Percentiles rank a stretch among this genome's conserved stretches.
Conservation (phyloP, 257 asterid genomes). For the Petunia axillaris region DNA sequence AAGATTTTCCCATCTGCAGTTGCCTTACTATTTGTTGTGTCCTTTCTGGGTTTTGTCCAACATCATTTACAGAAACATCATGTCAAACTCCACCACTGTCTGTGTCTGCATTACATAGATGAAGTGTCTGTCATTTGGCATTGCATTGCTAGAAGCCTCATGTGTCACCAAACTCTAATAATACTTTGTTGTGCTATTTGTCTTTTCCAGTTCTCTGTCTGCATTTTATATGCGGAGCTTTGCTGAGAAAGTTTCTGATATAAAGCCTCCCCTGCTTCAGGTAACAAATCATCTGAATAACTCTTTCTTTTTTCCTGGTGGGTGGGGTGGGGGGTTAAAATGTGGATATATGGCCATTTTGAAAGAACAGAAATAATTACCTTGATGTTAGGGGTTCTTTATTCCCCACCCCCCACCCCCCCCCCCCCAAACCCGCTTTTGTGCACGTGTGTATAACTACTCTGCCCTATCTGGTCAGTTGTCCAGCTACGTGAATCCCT, state of each 20-base stretch:
- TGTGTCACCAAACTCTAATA: constrained; percentile 18
- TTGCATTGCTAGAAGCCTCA: constrained; percentile 26
- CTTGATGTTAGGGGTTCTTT: neutral
- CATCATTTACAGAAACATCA: neutral
- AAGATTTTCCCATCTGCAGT: neutral
- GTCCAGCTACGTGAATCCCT: neutral
- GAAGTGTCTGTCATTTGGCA: constrained; percentile 22
- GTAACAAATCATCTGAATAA: constrained; percentile 47
- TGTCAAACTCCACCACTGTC: neutral
- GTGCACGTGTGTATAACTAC: neutral
- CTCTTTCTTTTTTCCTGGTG: constrained; percentile 23
- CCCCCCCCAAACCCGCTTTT: too few species aligned
- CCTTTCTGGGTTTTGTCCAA: neutral
- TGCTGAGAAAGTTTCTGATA: constrained; percentile 67
- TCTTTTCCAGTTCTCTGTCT: constrained; percentile 83
- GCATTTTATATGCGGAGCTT: constrained; percentile 89
- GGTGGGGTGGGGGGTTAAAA: neutral
- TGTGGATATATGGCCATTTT: neutral
- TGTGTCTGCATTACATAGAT: constrained; percentile 19
- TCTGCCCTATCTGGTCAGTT: neutral
- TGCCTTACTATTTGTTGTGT: constrained; percentile 12
- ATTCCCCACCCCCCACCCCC: too few species aligned
- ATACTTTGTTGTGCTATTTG: constrained; percentile 29
- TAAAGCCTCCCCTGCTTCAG: constrained; percentile 92
- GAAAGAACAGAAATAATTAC: constrained; percentile 3